Evolutionary conservation across 768 basidiomycete species (phyloP).

Genomic region (Rhodotorula kratochvilovae): DNA sequence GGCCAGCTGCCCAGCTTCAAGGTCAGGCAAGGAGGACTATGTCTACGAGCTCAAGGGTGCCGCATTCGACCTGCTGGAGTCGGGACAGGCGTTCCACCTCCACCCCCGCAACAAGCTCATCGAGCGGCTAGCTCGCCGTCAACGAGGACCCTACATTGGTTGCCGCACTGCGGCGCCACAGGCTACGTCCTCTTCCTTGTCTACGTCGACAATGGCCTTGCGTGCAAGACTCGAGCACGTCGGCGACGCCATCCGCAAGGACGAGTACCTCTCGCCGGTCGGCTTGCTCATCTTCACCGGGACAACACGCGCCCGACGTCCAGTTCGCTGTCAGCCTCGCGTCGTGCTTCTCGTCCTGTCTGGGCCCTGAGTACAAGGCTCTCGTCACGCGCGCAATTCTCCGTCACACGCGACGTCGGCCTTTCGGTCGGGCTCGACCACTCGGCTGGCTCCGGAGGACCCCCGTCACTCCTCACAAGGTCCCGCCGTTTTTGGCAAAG

Average conservation of each 20-base stretch:
- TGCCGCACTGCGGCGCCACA: not conserved
- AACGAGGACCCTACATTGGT: not conserved
- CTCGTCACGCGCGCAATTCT: not conserved
- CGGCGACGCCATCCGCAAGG: not conserved
- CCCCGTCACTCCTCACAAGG: too few relatives aligned
- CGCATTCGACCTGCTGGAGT: not conserved
- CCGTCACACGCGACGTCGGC: not conserved
- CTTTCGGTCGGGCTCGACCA: not conserved
- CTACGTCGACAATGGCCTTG: slow-evolving; percentile 12
- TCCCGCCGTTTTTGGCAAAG: too few relatives aligned
- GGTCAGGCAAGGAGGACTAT: too few relatives aligned
- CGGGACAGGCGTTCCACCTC: not conserved
- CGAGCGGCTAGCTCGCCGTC: not conserved
- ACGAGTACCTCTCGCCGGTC: not conserved
- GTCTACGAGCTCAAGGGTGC: not conserved
- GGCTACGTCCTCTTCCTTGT: not conserved
- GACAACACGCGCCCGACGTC: not conserved
- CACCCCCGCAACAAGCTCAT: not conserved
- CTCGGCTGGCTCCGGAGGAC: too few relatives aligned
- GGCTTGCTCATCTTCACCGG: not conserved
- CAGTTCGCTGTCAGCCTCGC: not conserved
- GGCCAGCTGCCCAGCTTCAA: not conserved
- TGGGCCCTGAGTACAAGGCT: not conserved
- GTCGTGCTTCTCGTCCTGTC: not conserved
- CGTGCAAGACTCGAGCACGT: slow-evolving; percentile 20